Conservation (phyloP, 2,329 filamentous ascomycete species). For the Chaetothyriales sp. region DNA sequence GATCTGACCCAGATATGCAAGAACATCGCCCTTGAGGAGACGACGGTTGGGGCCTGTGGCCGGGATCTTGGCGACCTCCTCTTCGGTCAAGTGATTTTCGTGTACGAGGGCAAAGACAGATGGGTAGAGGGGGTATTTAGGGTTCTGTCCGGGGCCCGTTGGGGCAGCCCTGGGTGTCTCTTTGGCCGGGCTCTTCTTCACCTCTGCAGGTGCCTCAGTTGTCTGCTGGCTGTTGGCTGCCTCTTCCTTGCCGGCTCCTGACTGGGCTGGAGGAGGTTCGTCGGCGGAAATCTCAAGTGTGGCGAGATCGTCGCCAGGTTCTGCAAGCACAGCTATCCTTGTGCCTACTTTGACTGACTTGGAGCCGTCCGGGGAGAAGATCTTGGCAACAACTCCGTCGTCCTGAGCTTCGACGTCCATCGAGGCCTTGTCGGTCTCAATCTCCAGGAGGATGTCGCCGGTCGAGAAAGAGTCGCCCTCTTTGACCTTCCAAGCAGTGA, state of each 20-base stretch:
- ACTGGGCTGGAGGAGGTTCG: slow-evolving; percentile 24
- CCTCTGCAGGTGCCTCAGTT: slow-evolving; percentile 18
- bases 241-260: slow-evolving; percentile 12
- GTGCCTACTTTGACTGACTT: slow-evolving; percentile 65
- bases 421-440: slow-evolving; percentile 85
- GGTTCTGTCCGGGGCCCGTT: slow-evolving; percentile 24
- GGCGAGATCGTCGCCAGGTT: slow-evolving; percentile 63
- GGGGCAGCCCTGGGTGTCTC: slow-evolving; percentile 13
- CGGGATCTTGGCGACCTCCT: slow-evolving; percentile 65
- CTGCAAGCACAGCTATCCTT: slow-evolving; percentile 70
- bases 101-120: slow-evolving; percentile 73
- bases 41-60: slow-evolving; percentile 78
- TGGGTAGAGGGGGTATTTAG: slow-evolving; percentile 42
- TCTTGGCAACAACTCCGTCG: slow-evolving; percentile 73
- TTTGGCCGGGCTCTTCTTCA: slow-evolving; percentile 12
- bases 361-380: slow-evolving; percentile 52
- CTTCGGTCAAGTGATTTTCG: slow-evolving; percentile 59
- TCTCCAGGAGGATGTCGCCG: slow-evolving; percentile 77
- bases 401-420: slow-evolving; percentile 94
- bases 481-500: slow-evolving; percentile 70
- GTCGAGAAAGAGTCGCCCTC: slow-evolving; percentile 68
- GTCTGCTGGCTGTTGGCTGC: slow-evolving; percentile 3
- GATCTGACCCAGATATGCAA: slow-evolving; percentile 74
- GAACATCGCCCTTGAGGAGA: slow-evolving; percentile 85
- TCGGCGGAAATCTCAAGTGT: slow-evolving; percentile 62